Conservation (phyloP, 768 basidiomycete genomes). For the Naganishia friedmannii region DNA sequence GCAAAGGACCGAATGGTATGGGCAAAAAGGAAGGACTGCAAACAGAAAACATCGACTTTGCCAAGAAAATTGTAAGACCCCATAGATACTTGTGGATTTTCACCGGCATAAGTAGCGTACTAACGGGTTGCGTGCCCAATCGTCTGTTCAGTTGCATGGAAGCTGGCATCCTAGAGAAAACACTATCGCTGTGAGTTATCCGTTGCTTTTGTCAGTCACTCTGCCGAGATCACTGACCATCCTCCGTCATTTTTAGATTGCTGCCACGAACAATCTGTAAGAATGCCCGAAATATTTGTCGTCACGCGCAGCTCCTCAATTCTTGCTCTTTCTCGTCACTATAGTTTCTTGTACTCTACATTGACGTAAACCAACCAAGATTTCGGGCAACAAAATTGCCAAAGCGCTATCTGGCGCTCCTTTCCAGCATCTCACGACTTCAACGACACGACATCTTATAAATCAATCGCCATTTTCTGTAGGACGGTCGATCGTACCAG, state of each 20-base stretch:
- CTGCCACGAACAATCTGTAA: constrained; percentile 94
- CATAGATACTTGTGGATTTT: background rate
- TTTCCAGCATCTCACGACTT: constrained; percentile 17
- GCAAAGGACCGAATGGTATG: constrained; percentile 60
- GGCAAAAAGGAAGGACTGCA: constrained; percentile 74
- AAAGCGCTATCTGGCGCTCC: background rate
- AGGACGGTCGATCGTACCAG: constrained; percentile 26
- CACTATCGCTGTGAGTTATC: constrained; percentile 78
- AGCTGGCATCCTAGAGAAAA: constrained; percentile 96
- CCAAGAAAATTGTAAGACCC: constrained; percentile 51
- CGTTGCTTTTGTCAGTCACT: background rate
- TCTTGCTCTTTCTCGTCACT: background rate
- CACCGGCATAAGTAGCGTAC: constrained; percentile 54
- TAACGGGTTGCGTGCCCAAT: constrained; percentile 10
- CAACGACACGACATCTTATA: constrained; percentile 24
- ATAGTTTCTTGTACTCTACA: constrained; percentile 52
- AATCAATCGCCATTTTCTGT: constrained; percentile 21
- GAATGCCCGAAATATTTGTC: constrained; percentile 46
- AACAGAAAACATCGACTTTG: constrained; percentile 76
- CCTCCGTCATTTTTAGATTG: constrained; percentile 62
- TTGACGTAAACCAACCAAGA: constrained; percentile 34
- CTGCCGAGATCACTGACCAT: constrained; percentile 17
- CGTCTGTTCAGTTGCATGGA: constrained; percentile 41
- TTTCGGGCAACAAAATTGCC: background rate
- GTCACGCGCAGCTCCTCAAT: background rate